These are phyloP conservation scores for Emmonsia crescens DNA, from an alignment of 2,329 filamentous ascomycete genomes.

Conservation along the genomic window DNA sequence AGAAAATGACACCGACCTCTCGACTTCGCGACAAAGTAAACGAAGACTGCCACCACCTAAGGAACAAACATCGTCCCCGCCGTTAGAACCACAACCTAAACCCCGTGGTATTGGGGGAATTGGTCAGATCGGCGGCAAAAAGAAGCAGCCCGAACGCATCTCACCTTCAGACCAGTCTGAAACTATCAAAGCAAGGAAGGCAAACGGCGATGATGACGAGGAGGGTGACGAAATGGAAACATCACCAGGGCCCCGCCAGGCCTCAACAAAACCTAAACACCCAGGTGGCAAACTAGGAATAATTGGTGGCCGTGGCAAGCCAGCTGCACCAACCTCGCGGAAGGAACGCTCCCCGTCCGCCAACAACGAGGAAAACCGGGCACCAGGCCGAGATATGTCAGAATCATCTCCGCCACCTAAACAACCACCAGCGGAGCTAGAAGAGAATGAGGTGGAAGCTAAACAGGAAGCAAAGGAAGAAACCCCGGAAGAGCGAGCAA, in stretches of 20 bases:
- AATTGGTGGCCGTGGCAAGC: constrained; percentile 19
- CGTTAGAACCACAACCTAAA: constrained; percentile 9
- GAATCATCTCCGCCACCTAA: neutral
- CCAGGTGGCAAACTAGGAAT: constrained; percentile 24
- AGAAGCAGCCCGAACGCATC: constrained; percentile 14
- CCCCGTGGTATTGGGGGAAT: constrained; percentile 13
- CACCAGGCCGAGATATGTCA: neutral
- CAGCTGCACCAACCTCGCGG: neutral
- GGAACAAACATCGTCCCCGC: neutral
- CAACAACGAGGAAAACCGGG: constrained; percentile 5
- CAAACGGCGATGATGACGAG: constrained; percentile 11
- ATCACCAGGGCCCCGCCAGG: constrained; percentile 5
- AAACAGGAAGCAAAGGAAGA: constrained; percentile 18
- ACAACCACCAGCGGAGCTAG: constrained; percentile 2
- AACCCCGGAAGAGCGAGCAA: constrained; percentile 43
- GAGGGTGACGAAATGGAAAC: constrained; percentile 3
- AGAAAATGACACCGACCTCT: constrained; percentile 6
- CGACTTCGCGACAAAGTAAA: constrained; percentile 4
- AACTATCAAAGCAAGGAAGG: constrained; percentile 7
- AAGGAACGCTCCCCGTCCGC: neutral
- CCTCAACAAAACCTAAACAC: constrained; percentile 13
- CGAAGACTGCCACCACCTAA: constrained; percentile 1
- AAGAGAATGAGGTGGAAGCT: constrained; percentile 13
- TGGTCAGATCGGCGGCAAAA: constrained; percentile 25
- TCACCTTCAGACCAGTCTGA: neutral